phyloP scores from a whole-genome alignment of 2,329 filamentous ascomycete species.

The Graphiopsis chlorocephala region DNA sequence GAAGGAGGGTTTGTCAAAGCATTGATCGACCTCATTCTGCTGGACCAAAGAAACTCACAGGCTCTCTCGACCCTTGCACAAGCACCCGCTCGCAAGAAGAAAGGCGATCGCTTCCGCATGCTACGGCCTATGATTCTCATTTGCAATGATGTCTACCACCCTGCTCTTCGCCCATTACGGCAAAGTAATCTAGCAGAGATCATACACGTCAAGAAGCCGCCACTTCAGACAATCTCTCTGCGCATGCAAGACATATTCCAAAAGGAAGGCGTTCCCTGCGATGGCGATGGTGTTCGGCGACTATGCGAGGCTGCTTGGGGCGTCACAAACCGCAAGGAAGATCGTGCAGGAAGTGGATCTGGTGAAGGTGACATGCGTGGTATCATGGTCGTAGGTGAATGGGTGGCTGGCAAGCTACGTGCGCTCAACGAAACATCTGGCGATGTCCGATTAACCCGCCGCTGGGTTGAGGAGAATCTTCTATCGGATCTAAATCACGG shows the following conservation, averaged over 20 bases:
- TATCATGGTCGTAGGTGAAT: constrained; percentile 82
- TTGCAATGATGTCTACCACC: constrained; percentile 96
- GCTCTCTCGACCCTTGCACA: constrained; percentile 36
- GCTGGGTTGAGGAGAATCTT: constrained; percentile 74
- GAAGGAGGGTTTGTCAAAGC: constrained; percentile 96
- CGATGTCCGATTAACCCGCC: constrained; percentile 59
- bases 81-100: constrained; percentile 55
- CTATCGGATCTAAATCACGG: constrained; percentile 66
- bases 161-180: constrained; percentile 80
- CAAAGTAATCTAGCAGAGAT: constrained; percentile 83
- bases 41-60: constrained; percentile 77
- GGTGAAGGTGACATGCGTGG: constrained; percentile 75
- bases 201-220: constrained; percentile 85
- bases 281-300: constrained; percentile 82
- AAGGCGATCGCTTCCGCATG: constrained; percentile 81
- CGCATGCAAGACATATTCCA: constrained; percentile 82
- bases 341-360: constrained; percentile 50
- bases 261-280: constrained; percentile 82
- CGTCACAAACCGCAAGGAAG: constrained; percentile 68
- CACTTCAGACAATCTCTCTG: constrained; percentile 77
- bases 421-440: constrained; percentile 38
- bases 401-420: constrained; percentile 72
- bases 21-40: constrained; percentile 80
- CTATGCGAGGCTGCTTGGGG: constrained; percentile 83
- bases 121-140: constrained; percentile 88